Base-by-base conservation (phyloP, 2,329 filamentous ascomycete species). In the Knoxdaviesia proteae region DNA sequence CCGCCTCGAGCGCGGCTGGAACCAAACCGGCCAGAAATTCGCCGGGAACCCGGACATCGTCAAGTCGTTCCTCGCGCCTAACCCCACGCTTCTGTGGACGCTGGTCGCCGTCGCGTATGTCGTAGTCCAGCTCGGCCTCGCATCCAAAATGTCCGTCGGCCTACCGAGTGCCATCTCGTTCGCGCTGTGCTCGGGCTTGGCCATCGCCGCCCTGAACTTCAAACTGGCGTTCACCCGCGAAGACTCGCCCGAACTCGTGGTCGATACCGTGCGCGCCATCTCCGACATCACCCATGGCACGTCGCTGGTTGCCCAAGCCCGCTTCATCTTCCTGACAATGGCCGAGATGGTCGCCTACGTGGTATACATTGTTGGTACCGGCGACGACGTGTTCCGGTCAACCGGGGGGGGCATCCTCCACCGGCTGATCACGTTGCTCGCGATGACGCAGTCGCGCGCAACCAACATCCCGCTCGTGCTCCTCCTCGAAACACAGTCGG, bases 1-100 rank as follows among this genome's bases (percentile, higher is more conserved):
- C 42, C 72, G 87, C 34, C 51, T 93, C 3, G 62, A 76, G 35
- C 67, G 84, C 38, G 71, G 80, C 44, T 98, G 88, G 88, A 96
- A 96, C 54, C 90, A 96, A 57, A 96, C 90, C 0, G 90, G 90
- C 5, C 88, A 96, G 55, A 98, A 98, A 57, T 87, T 84, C 51
- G 80, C 90, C 1, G 87, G 87, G n/a, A 80, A 79, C 36, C 75
- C 84, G 31, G 90, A 96, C 53, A 82, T 96, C 39, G 81, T 82
- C 47, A 83, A 80, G 46, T 64, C 59, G 5, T 80, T 84, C 53
- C 64, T 93, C 43, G 62, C 69, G 10, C 62, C 68, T 0, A 69
- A 83, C 44, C 75, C 76, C 2, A 56, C 64, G 32, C 53, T 81
- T 0, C 70, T 98, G 4, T 98, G 90, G 90, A 50, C 58, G 2